A percentile compares a stretch with the other conserved stretches of the same genome.
phyloP scores from a whole-genome alignment of 805 yeast species.

The Metschnikowia peoriensis region DNA sequence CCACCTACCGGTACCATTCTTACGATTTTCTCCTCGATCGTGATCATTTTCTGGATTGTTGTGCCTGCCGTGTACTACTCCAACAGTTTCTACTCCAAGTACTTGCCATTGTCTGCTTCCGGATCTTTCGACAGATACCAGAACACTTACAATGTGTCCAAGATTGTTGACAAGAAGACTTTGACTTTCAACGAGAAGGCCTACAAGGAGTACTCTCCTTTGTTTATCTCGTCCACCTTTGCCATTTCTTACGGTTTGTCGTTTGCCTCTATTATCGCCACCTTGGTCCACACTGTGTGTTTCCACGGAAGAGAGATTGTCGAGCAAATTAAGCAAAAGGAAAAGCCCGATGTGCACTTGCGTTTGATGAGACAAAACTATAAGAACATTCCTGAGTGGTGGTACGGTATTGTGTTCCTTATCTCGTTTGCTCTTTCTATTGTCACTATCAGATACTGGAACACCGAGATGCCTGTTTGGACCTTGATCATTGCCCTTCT shows the following conservation, averaged over 20 bases:
- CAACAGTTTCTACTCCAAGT: conserved; percentile 58
- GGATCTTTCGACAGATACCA: conserved; percentile 53
- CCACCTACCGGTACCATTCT: conserved; percentile 58
- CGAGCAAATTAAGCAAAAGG: conserved; percentile 26
- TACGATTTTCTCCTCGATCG: conserved; percentile 37
- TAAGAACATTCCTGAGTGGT: conserved; percentile 45
- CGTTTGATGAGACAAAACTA: conserved; percentile 50
- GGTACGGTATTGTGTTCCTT: conserved; percentile 34
- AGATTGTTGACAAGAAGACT: conserved; percentile 42
- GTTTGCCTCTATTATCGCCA: conserved; percentile 61
- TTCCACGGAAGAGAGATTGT: conserved; percentile 56
- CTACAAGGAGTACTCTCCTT: conserved; percentile 61
- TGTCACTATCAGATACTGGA: conserved; percentile 38
- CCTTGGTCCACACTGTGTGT: conserved; percentile 54
- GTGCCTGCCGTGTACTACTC: conserved; percentile 54
- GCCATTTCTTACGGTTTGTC: conserved; percentile 57
- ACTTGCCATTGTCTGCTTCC: conserved; percentile 55
- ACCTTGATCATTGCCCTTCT: conserved; percentile 36
- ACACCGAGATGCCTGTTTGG: conserved; percentile 46
- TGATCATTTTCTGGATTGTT: conserved; percentile 46
- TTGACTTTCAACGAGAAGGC: conserved; percentile 43
- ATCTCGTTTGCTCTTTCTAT: conserved; percentile 35
- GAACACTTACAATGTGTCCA: conserved; percentile 46
- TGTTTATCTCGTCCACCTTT: conserved; percentile 57
- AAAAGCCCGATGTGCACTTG: conserved; percentile 45